Conservation (phyloP, 176 grass and related monocot genomes). For the Thinopyrum elongatum region DNA sequence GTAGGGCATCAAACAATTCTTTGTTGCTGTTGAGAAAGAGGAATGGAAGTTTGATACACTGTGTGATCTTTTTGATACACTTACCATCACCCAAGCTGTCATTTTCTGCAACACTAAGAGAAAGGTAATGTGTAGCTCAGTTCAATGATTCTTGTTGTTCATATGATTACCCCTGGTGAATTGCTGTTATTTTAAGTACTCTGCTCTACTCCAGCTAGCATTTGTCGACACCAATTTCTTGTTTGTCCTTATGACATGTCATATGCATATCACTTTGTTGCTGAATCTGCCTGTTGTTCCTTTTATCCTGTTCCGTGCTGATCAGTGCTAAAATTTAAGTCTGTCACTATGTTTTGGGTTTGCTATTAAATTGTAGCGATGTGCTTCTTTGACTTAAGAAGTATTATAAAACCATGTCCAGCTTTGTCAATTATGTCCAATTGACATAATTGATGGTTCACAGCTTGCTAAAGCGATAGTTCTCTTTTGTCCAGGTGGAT, state of each 20-base stretch:
- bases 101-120: slow-evolving; percentile 99
- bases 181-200: background rate
- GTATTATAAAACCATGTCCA: background rate
- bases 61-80: slow-evolving; percentile 95
- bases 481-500: slow-evolving; percentile 67
- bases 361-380: background rate
- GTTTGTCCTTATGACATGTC: background rate
- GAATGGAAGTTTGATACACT: slow-evolving; percentile 99
- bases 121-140: slow-evolving; percentile 43
- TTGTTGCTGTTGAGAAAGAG: slow-evolving; percentile 98
- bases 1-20: slow-evolving; percentile 99
- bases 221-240: background rate
- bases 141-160: background rate
- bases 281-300: background rate
- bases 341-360: background rate
- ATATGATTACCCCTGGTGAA: background rate
- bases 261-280: background rate
- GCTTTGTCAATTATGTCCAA: background rate
- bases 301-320: background rate
- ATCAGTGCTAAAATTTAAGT: background rate
- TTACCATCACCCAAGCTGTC: slow-evolving; percentile 97
- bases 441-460: slow-evolving; percentile 3
- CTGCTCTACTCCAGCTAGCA: background rate
- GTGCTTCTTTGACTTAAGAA: background rate
- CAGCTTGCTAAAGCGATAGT: background rate